Evolutionary conservation across 495 filamentous ascomycete species (phyloP), one percentile per base, ranked within the genome.

Genomic region (Neurospora sp.): DNA sequence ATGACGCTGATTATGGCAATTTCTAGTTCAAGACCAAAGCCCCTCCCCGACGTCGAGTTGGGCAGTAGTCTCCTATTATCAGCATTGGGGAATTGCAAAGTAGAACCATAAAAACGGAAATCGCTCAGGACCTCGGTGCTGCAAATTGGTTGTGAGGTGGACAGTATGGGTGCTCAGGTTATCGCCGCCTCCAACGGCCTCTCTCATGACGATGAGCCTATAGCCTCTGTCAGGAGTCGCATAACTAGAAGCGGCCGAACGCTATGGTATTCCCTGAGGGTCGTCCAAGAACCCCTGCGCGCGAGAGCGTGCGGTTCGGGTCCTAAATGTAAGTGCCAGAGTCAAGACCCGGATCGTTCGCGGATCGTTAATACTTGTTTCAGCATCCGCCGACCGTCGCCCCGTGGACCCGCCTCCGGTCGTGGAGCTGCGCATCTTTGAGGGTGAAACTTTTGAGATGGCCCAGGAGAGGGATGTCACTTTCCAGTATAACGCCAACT

Each of bases 321-420:
- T 60, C 94, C 95, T 27, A 98, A 98, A 83, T 96, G 93, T 96
- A 86, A 80, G 94, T 83, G 35, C 40, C 44, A 18, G 37, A 11
- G 40, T 44, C 54, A 40, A 18, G 20, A 69, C 27, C 76, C 10
- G 69, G 38, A 74, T 70, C 39, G 60, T 73, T 70, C 35, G 41
- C 71, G 20, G 39, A 4, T 62, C 70, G 49, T 75, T 78, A 74
- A 80, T 75, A 60, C 14, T 14, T 54, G 4, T 23, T 72, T 23
- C 75, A 97, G 94, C 95, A 42, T 97, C 95, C 74, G 94, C 96
- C 77, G 96, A 99, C 82, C 92, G 96, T 77, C 93, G 96, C 70
- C 96, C 96, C 8, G 96, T 99, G 74, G 95, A 99, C 82, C 95
- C 96, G 73, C 96, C 96, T 23, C 96, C 96, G 9, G 95, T 99